Percentiles rank a stretch among this genome's conserved stretches.
Evolutionary conservation across 176 grass and related monocot genomes (phyloP).

Genomic region (Musa itinerans): DNA sequence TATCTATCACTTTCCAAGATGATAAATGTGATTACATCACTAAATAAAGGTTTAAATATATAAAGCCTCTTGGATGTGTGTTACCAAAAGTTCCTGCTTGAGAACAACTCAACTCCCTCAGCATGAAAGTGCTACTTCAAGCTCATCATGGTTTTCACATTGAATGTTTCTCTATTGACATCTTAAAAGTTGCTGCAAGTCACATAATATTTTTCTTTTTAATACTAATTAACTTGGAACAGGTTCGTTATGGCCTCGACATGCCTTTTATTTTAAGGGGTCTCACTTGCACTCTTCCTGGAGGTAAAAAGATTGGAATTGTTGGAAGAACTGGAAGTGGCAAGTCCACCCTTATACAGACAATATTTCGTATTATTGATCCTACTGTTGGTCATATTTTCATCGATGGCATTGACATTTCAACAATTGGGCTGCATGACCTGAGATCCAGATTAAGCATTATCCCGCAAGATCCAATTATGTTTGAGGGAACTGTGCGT

Average conservation of each 20-base stretch:
- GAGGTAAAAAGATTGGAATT: slow-evolving; percentile 60
- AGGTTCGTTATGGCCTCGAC: slow-evolving; percentile 63
- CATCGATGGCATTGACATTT: slow-evolving; percentile 72
- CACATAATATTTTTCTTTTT: neutral
- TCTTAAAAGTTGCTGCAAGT: neutral
- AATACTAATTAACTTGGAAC: slow-evolving; percentile 10
- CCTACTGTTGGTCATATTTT: slow-evolving; percentile 55
- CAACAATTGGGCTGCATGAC: slow-evolving; percentile 66
- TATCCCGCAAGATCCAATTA: slow-evolving; percentile 74
- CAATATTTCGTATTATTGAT: slow-evolving; percentile 64
- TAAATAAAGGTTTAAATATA: too few relatives aligned
- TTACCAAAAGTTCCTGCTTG: too few relatives aligned
- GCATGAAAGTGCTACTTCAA: neutral
- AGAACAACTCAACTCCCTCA: neutral
- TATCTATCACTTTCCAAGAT: too few relatives aligned
- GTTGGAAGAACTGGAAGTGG: slow-evolving; percentile 82
- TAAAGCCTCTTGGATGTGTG: too few relatives aligned
- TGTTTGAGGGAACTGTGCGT: slow-evolving; percentile 76
- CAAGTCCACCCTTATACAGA: slow-evolving; percentile 66
- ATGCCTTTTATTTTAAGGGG: slow-evolving; percentile 47
- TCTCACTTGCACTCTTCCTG: slow-evolving; percentile 71
- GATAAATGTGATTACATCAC: too few relatives aligned
- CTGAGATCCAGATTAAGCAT: slow-evolving; percentile 79
- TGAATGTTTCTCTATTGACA: neutral
- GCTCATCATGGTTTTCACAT: neutral